phyloP scores from a whole-genome alignment of 1,139 yeast species.

The Saccharomyces hybrid region DNA sequence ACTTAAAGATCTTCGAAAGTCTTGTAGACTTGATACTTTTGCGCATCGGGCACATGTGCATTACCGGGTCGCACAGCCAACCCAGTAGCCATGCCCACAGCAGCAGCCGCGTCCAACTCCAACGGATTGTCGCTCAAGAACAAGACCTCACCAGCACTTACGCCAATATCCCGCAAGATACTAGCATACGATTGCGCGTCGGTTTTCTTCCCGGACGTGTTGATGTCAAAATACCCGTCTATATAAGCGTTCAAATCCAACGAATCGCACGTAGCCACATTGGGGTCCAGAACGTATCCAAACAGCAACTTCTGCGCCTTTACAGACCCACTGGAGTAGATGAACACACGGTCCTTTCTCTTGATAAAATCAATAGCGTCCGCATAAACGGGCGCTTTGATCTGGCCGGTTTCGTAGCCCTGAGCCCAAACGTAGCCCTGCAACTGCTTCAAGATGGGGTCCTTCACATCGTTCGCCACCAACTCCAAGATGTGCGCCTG shows the following conservation, averaged over 20 bases:
- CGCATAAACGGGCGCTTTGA: slow-evolving; percentile 66
- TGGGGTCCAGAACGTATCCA: slow-evolving; percentile 43
- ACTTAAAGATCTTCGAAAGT: not conserved
- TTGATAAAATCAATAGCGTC: slow-evolving; percentile 63
- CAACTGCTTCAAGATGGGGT: slow-evolving; percentile 63
- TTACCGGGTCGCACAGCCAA: slow-evolving; percentile 76
- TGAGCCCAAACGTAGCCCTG: slow-evolving; percentile 80
- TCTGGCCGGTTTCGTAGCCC: slow-evolving; percentile 69
- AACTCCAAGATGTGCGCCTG: slow-evolving; percentile 44
- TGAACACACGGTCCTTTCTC: slow-evolving; percentile 41
- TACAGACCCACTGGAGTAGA: slow-evolving; percentile 89
- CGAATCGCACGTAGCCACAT: slow-evolving; percentile 12
- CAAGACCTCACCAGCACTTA: slow-evolving; percentile 34
- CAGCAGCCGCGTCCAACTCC: slow-evolving; percentile 65
- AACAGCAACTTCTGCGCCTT: slow-evolving; percentile 78
- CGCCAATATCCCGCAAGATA: slow-evolving; percentile 46
- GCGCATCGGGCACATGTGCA: slow-evolving; percentile 37
- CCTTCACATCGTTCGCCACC: slow-evolving; percentile 66
- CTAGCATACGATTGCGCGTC: slow-evolving; percentile 49
- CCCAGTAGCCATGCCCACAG: slow-evolving; percentile 53
- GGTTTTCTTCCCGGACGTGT: slow-evolving; percentile 70
- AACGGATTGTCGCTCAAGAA: slow-evolving; percentile 70
- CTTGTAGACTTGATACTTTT: slow-evolving; percentile 11
- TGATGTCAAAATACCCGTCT: slow-evolving; percentile 74
- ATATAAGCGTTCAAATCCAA: slow-evolving; percentile 48